Evolutionary conservation across 73 alveolate species (phyloP).

Genomic region (Paramecium tetraurelia): DNA sequence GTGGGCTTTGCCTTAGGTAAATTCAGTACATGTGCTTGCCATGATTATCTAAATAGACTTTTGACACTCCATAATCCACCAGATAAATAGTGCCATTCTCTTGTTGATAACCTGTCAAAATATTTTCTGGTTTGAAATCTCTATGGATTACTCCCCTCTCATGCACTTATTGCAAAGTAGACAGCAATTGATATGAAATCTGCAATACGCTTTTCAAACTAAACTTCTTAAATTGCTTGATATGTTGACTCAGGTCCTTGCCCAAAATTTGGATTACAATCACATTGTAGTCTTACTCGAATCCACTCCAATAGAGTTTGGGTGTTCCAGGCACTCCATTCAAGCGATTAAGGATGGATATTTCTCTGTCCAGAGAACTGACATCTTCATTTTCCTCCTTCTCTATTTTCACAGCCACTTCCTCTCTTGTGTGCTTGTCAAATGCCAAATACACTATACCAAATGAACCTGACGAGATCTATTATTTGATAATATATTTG

Average conservation of each 20-base stretch:
- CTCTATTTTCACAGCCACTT: constrained; percentile 61
- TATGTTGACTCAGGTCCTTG: constrained; percentile 44
- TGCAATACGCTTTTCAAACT: constrained; percentile 45
- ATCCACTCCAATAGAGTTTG: constrained; percentile 62
- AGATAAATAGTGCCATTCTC: constrained; percentile 52
- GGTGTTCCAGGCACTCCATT: constrained; percentile 54
- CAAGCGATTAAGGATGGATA: constrained; percentile 37
- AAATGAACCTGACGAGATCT: constrained; percentile 89
- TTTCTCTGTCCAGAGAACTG: constrained; percentile 53
- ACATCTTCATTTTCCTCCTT: constrained; percentile 64
- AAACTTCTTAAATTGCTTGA: constrained; percentile 49
- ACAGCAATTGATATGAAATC: constrained; percentile 5
- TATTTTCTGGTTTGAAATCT: constrained; percentile 65
- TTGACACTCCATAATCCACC: constrained; percentile 61
- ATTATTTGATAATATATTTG: constrained; percentile 56
- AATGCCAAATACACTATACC: constrained; percentile 82
- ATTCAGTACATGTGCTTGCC: constrained; percentile 49
- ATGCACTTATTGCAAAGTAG: constrained; percentile 30
- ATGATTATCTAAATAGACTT: constrained; percentile 47
- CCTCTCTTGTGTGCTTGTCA: constrained; percentile 63
- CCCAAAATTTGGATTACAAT: constrained; percentile 55
- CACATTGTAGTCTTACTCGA: constrained; percentile 54
- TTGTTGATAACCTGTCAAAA: constrained; percentile 42
- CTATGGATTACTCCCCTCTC: constrained; percentile 58
- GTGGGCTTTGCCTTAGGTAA: constrained; percentile 27